phyloP scores from a whole-genome alignment of 176 grass and related monocot genomes.

The Hordeum marinum region DNA sequence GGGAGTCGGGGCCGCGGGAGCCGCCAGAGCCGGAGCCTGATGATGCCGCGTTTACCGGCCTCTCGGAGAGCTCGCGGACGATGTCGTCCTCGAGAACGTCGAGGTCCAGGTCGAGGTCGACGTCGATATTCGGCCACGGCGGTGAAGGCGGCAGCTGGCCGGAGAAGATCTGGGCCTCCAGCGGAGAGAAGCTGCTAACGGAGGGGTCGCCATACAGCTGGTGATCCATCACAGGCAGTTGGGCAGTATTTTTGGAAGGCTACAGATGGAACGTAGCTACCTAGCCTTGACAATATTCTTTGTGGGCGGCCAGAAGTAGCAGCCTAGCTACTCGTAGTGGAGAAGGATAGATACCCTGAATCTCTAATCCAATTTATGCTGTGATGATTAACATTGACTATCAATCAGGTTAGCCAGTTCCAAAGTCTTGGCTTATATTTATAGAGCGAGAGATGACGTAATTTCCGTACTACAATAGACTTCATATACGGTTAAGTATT shows the following conservation, averaged over 20 bases:
- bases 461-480: neutral
- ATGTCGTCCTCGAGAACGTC: conserved; percentile 17
- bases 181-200: conserved; percentile 35
- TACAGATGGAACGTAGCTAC: neutral
- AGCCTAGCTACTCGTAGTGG: neutral
- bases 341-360: neutral
- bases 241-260: neutral
- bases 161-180: conserved; percentile 39
- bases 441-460: neutral
- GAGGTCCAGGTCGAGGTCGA: conserved; percentile 17
- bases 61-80: conserved; percentile 26
- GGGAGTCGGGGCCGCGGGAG: conserved; percentile 16
- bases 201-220: conserved; percentile 42
- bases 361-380: neutral
- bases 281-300: neutral
- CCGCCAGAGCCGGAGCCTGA: conserved; percentile 30
- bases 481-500: too few relatives aligned
- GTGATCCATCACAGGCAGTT: conserved; percentile 25
- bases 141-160: conserved; percentile 34
- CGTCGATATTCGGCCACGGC: conserved; percentile 3
- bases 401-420: neutral
- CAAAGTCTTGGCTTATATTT: conserved; percentile 9
- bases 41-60: conserved; percentile 14
- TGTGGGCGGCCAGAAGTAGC: neutral
- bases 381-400: neutral